A percentile compares a stretch with the other conserved stretches of the same genome.
Conservation (phyloP, 2,329 filamentous ascomycete genomes). For the Lachnellula suecica region DNA sequence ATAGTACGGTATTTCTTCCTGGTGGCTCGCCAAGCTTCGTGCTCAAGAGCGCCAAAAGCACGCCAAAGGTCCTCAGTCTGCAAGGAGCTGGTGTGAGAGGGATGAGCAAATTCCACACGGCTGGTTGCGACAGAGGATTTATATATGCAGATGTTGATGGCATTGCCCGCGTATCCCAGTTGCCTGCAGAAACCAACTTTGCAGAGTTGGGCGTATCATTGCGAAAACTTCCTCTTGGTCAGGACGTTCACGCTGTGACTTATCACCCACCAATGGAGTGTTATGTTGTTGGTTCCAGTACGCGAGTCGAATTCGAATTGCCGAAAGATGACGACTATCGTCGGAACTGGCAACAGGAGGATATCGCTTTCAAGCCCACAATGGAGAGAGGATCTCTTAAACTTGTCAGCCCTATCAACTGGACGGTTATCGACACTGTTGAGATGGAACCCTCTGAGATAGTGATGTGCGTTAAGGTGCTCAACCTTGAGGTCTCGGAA, state of each 20-base stretch:
- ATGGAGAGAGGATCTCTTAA: constrained; percentile 73
- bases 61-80: constrained; percentile 73
- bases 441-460: constrained; percentile 73
- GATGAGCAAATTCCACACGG: constrained; percentile 74
- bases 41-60: constrained; percentile 75
- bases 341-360: constrained; percentile 74
- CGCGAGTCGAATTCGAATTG: constrained; percentile 71
- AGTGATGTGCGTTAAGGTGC: constrained; percentile 76
- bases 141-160: constrained; percentile 75
- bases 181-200: constrained; percentile 67
- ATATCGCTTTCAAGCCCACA: constrained; percentile 61
- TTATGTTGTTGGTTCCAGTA: constrained; percentile 75
- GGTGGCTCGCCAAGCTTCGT: constrained; percentile 80
- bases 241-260: constrained; percentile 70
- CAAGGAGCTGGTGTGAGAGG: constrained; percentile 67
- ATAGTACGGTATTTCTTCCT: constrained; percentile 79
- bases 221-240: constrained; percentile 66
- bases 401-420: constrained; percentile 74
- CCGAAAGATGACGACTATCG: constrained; percentile 83
- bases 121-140: constrained; percentile 77
- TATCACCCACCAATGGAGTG: constrained; percentile 75
- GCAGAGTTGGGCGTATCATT: constrained; percentile 75
- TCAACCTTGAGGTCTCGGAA: constrained; percentile 89
- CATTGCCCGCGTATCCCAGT: constrained; percentile 69
- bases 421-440: constrained; percentile 75